Evolutionary conservation across 495 filamentous ascomycete species (phyloP), one percentile per base, ranked within the genome.

Genomic region (Annulohypoxylon nitens): DNA sequence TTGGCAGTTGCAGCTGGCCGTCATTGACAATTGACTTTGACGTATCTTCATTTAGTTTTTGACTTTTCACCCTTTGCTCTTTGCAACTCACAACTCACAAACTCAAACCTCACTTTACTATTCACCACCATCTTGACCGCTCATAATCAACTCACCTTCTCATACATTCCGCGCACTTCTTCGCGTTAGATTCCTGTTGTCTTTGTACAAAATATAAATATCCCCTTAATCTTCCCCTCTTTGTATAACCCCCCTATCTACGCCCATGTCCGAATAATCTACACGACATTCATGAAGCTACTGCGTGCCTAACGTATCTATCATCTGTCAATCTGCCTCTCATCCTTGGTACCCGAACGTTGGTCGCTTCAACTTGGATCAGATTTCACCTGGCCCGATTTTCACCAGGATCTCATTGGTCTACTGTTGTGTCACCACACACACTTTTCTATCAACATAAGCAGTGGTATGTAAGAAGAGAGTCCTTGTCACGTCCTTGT

Each of bases 401-500:
- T 71, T 75, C 70, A 61, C 18, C 70, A 45, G 25, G 43, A 20
- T 64, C 61, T 51, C 54, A 79, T 75, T 74, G 77, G 77, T 53
- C 41, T 39, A 37, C 55, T 47, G 39, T 23, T 2, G 75, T 74
- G 67, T 60, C 61, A 72, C 72, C 59, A 50, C 62, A 55, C 39
- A 43, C 58, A 12, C 25, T 25, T 58, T 61, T 64, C 67, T 45
- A 36, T 51, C 72, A 9, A 64, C 64, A 65, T 67, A 48, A 73
- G 48, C 68, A 74, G 50, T 71, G 71, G 72, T 78, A 75, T 76
- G 74, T 75, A 59, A 75, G 69, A 73, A 51, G 18, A 68, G 18
- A 64, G 58, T 64, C 45, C 20, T n/a, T 54, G 43, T 47, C 43
- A 18, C 39, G 58, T 64, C 53, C 20, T 30, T 54, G 43, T 47